phyloP scores from a whole-genome alignment of 176 grass and related monocot genomes.

The Dactylis glomerata region DNA sequence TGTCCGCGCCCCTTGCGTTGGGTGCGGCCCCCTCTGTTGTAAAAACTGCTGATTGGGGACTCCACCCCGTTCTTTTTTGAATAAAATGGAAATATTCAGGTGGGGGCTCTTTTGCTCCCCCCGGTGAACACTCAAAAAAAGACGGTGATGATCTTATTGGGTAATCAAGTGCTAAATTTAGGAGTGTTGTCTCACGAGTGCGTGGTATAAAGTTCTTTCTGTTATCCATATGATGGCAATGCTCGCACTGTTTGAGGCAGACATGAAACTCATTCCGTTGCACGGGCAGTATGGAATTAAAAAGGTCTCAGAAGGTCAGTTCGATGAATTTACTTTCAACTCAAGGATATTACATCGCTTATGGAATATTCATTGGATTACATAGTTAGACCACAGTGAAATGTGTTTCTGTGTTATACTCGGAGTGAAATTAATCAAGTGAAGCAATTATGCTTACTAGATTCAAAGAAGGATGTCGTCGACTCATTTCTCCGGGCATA shows the following conservation, averaged over 20 bases:
- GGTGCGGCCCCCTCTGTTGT: too few relatives aligned
- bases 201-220: constrained; percentile 86
- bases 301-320: constrained; percentile 79
- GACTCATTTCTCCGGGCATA: constrained; percentile 82
- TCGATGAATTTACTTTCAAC: neutral
- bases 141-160: neutral
- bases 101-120: too few relatives aligned
- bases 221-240: constrained; percentile 86
- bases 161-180: constrained; percentile 19
- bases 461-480: constrained; percentile 75
- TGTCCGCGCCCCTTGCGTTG: too few relatives aligned
- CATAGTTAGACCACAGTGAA: neutral
- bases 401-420: neutral
- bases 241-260: constrained; percentile 74
- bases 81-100: too few relatives aligned
- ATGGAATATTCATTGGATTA: neutral
- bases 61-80: too few relatives aligned
- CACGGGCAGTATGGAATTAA: constrained; percentile 33
- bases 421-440: neutral
- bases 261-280: constrained; percentile 66
- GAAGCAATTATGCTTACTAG: neutral
- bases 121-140: too few relatives aligned
- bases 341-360: neutral
- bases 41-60: too few relatives aligned
- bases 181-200: constrained; percentile 67